Evolutionary conservation across 805 yeast species (phyloP).

Genomic region (Kuraishia capsulata): DNA sequence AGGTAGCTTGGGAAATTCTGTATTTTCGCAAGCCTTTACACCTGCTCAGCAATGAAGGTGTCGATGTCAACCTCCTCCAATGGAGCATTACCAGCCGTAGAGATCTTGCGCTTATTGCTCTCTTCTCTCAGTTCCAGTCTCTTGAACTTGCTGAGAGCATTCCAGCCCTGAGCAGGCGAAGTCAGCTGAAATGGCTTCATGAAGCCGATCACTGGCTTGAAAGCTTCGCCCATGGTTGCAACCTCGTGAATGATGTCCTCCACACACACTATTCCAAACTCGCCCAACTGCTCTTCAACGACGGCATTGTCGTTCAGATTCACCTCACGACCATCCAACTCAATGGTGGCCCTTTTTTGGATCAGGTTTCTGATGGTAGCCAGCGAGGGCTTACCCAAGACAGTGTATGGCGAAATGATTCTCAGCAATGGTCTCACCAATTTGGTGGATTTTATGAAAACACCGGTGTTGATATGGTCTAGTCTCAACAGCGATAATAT

Average conservation of each 20-base stretch:
- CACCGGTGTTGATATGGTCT: constrained; percentile 53
- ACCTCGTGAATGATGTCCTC: constrained; percentile 77
- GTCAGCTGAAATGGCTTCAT: constrained; percentile 62
- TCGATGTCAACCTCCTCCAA: constrained; percentile 69
- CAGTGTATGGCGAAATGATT: constrained; percentile 63
- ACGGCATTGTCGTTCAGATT: constrained; percentile 66
- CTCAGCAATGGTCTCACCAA: constrained; percentile 56
- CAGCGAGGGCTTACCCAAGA: constrained; percentile 68
- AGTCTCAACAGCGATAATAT: constrained; percentile 56
- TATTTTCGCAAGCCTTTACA: too few relatives aligned
- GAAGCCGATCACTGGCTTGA: constrained; percentile 52
- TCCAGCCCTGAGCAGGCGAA: constrained; percentile 66
- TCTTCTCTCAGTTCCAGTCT: constrained; percentile 49
- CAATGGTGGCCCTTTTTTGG: constrained; percentile 67
- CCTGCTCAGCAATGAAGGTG: constrained; percentile 55
- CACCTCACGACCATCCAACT: constrained; percentile 24
- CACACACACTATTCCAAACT: constrained; percentile 64
- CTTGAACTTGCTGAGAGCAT: constrained; percentile 61
- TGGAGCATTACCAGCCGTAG: constrained; percentile 57
- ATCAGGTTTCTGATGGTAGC: constrained; percentile 61
- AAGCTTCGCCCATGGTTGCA: constrained; percentile 50
- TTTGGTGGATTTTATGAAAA: constrained; percentile 56
- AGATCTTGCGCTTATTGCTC: constrained; percentile 30
- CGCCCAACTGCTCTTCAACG: constrained; percentile 66
- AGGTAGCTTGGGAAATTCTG: too few relatives aligned